A percentile compares a stretch with the other conserved stretches of the same genome.
These are phyloP conservation scores for Bombardia bombarda DNA, from an alignment of 495 filamentous ascomycete species.

Conservation along the genomic window DNA sequence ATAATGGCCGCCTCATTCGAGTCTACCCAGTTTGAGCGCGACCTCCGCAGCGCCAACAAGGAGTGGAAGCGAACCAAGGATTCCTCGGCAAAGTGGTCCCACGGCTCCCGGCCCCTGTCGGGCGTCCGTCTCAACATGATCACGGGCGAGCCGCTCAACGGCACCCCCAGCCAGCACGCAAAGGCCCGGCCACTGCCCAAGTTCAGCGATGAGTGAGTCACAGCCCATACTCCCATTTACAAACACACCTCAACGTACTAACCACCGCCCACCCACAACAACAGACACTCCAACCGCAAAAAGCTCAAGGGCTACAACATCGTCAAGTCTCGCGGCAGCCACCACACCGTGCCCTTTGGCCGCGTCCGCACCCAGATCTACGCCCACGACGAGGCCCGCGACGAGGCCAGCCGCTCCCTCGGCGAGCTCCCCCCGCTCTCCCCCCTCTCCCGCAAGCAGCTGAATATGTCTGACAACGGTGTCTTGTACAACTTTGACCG, in stretches of 20 bases:
- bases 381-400: conserved; percentile 23
- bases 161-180: conserved; percentile 18
- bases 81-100: conserved; percentile 31
- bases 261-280: neutral
- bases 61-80: conserved; percentile 39
- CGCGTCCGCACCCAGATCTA: conserved; percentile 21
- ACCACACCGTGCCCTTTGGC: conserved; percentile 7
- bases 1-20: conserved; percentile 14
- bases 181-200: conserved; percentile 22
- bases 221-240: no score
- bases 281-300: neutral
- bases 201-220: conserved; percentile 7
- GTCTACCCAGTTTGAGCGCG: conserved; percentile 24
- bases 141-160: conserved; percentile 4
- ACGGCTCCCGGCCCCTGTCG: conserved; percentile 19
- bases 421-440: conserved; percentile 18
- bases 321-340: conserved; percentile 23
- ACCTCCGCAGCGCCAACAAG: conserved; percentile 33
- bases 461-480: conserved; percentile 24
- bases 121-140: conserved; percentile 14
- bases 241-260: neutral
- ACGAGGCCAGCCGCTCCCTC: conserved; percentile 9
- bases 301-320: conserved; percentile 29
- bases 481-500: conserved; percentile 39
- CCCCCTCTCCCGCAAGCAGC: conserved; percentile 7